A percentile compares a stretch with the other conserved stretches of the same genome.
Conservation (phyloP, 1,284 basidiomycete species). For the Porphyrellus sp. region DNA sequence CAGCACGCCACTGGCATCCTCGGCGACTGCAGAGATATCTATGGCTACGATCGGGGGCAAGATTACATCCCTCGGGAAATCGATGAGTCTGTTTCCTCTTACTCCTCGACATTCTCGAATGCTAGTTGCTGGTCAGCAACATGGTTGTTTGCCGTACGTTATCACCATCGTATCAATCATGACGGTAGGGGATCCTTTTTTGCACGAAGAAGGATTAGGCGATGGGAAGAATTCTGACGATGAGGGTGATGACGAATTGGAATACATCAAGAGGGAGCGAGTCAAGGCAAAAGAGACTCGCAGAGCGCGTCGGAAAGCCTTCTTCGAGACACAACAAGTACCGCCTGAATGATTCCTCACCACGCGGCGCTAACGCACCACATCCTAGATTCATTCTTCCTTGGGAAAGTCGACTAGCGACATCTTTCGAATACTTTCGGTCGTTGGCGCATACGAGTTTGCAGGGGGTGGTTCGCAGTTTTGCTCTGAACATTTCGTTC, state of each 20-base stretch:
- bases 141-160: slow-evolving; percentile 89
- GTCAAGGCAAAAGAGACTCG: slow-evolving; percentile 66
- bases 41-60: slow-evolving; percentile 46
- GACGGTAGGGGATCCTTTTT: slow-evolving; percentile 94
- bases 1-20: slow-evolving; percentile 36
- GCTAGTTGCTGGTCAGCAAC: slow-evolving; percentile 89
- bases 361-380: slow-evolving; percentile 3
- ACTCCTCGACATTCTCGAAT: slow-evolving; percentile 93
- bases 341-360: slow-evolving; percentile 17
- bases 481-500: slow-evolving; percentile 88
- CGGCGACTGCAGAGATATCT: slow-evolving; percentile 13
- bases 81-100: slow-evolving; percentile 93
- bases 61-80: slow-evolving; percentile 85
- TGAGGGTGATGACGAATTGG: slow-evolving; percentile 45
- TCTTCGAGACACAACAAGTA: slow-evolving; percentile 79
- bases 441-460: slow-evolving; percentile 95
- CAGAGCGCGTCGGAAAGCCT: slow-evolving; percentile 65
- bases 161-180: slow-evolving; percentile 90
- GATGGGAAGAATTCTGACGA: slow-evolving; percentile 47
- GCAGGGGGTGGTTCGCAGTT: slow-evolving; percentile 78
- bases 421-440: slow-evolving; percentile 83
- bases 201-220: slow-evolving; percentile 73
- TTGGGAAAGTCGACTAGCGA: slow-evolving; percentile 88
- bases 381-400: slow-evolving; percentile 65
- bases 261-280: slow-evolving; percentile 57